Base-by-base conservation (phyloP, 2,329 filamentous ascomycete genomes). In the Tolypocladium amazonense region DNA sequence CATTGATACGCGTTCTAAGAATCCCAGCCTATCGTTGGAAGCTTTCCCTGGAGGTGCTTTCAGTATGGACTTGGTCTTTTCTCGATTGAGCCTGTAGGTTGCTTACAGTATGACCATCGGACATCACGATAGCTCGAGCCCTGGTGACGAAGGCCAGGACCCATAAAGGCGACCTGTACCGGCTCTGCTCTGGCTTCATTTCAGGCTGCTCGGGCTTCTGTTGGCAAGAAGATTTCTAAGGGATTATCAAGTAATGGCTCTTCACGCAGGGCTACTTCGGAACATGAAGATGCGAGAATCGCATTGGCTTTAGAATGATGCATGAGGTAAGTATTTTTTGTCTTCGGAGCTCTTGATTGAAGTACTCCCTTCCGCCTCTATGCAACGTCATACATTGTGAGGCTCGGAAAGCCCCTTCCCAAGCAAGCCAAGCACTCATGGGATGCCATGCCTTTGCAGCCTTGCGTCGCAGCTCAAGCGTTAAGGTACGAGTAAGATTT, bases 1-100 rank as follows among this genome's bases (percentile, higher is more conserved):
- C 80, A 82, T 33, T 70, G 70, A 62, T 79, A 80, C 23, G 76
- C 76, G 65, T 84, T 83, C 80, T 79, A 82, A 4, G 76, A 77
- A 62, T 79, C 81, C 75, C 77, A 81, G 4, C 78, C 79, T 56
- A 79, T 65, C 3, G 75, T 74, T 0, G 77, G 76, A 2, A 77
- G 67, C 43, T 63, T 64, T 18, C 62, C 62, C 59, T 61, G 18
- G 9, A 7, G 9, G 8, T 9, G 4, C 8, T 33, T 30, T 33
- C 8, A 53, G 30, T 52, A 18, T 11, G 6, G 15, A 30, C 18
- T n/a, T 14, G 3, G 3, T 20, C 1, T 18, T 5, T 50, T 11
- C 6, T 30, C 15, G 43, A 9, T 25, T 1, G 9, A 33, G 27
- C 1, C 47, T 20, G 25, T 7, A 8, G 25, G 18, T 0, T 33